These are phyloP conservation scores for Fragaria ananassa DNA, from an alignment of 306 rosid species.

Conservation along the genomic window DNA sequence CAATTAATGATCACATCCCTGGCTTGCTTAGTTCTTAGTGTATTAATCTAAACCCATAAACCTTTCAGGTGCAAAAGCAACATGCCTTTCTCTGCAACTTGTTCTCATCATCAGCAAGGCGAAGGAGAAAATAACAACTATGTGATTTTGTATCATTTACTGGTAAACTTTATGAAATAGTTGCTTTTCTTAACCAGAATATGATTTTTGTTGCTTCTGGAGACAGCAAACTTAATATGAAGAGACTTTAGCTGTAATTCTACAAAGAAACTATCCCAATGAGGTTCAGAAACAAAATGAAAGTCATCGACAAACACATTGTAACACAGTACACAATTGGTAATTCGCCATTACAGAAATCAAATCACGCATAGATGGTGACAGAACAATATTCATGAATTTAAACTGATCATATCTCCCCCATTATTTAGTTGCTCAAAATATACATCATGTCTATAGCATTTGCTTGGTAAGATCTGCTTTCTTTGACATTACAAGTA, in stretches of 20 bases:
- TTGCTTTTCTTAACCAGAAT: neutral
- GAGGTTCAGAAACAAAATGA: neutral
- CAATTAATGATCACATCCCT: neutral
- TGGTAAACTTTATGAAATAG: neutral
- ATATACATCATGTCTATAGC: no score
- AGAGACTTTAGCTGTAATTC: neutral
- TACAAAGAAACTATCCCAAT: neutral
- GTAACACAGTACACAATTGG: no score
- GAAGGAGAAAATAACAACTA: neutral
- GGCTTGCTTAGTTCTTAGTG: neutral
- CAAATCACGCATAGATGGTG: neutral
- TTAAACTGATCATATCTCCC: no score
- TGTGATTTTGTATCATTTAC: neutral
- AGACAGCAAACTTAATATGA: neutral
- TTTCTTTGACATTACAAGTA: no score
- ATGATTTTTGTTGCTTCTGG: neutral
- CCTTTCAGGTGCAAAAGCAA: slow-evolving; percentile 21
- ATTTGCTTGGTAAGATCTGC: no score
- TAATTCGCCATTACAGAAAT: neutral
- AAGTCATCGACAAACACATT: neutral
- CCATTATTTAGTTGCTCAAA: no score
- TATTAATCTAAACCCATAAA: neutral
- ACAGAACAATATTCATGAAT: neutral
- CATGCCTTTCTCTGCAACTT: neutral
- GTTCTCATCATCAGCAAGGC: slow-evolving; percentile 9